Evolutionary conservation across 1,139 yeast genomes (phyloP).

Genomic region (Kodamaea sp.): DNA sequence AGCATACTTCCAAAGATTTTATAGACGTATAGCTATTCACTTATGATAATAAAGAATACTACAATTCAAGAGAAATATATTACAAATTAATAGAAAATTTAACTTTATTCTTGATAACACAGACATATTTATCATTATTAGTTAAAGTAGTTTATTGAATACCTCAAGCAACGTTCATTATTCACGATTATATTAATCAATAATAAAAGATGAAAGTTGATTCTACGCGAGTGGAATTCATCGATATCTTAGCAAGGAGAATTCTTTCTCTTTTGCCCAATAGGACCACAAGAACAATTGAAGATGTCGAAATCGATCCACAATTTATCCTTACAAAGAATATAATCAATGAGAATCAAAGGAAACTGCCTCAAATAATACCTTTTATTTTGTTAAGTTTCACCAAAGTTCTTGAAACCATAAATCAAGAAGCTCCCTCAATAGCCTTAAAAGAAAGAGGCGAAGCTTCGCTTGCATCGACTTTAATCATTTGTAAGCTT

Average conservation of each 20-base stretch:
- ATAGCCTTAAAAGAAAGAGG: slow-evolving; percentile 29
- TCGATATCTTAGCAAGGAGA: slow-evolving; percentile 19
- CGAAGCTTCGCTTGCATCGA: slow-evolving; percentile 32
- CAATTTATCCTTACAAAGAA: slow-evolving; percentile 34
- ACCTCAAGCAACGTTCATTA: slow-evolving; percentile 4
- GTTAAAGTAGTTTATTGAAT: background rate
- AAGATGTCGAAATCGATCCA: slow-evolving; percentile 44
- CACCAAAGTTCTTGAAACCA: slow-evolving; percentile 21
- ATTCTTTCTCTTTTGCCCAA: slow-evolving; percentile 37
- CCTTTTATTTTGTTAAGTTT: slow-evolving; percentile 24
- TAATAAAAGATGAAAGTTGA: slow-evolving; percentile 8
- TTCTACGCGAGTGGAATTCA: slow-evolving; percentile 13
- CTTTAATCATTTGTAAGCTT: slow-evolving; percentile 32
- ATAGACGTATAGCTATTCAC: no score
- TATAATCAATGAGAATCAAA: slow-evolving; percentile 24
- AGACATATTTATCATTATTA: no score
- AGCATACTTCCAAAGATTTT: no score
- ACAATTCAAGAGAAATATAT: no score
- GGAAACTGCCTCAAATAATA: slow-evolving; percentile 17
- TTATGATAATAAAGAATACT: no score
- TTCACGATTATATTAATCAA: slow-evolving; percentile 1
- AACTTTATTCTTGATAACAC: no score
- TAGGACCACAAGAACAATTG: slow-evolving; percentile 37
- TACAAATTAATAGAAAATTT: background rate
- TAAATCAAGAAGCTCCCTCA: slow-evolving; percentile 28